Evolutionary conservation across 306 rosid genomes (phyloP), one percentile per base, ranked within the genome.

Genomic region (Dryas drummondii): DNA sequence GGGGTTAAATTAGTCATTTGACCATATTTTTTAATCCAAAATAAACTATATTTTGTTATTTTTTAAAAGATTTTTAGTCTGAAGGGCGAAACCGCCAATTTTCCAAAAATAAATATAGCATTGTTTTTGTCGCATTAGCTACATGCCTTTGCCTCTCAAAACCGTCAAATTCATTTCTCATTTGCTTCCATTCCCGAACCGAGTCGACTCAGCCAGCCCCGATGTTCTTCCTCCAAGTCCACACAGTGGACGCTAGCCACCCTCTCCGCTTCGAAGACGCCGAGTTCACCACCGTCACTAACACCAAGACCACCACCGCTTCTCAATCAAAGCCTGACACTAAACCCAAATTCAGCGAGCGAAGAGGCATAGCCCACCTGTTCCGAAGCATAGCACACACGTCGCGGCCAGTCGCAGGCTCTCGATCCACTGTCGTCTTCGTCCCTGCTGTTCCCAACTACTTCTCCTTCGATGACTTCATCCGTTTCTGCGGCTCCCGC

Each of bases 171-270:
- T 32, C 37, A 14, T 52, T 14, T 15, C 56, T 12, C 37, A 14
- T 4, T 50, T 52, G 13, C 56, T 52, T n/a, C 6, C 5, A 3
- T 42, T 3, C 50, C 49, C 68, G 26, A 15, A 16, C 66, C 75
- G 69, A 42, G 57, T 65, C 84, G 74, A 71, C 53, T 12, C 41
- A 3, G 2, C 37, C 19, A 19, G 41, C 27, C 45, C 1, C 74
- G 66, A 94, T 94, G 99, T 87, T 92, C 84, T 86, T 89, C 80
- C 88, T 94, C 73, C 90, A 89, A 84, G 90, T 94, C 19, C 97
- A 94, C 86, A 87, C 97, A 4, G 97, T 90, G 27, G 99, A 94
- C 71, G 32, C 85, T 55, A 90, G 86, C n/a, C 87, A 82, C 49
- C 82, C 88, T 57, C 81, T 92, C 1, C 56, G 75, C 55, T 70